Percentiles rank a stretch among this genome's conserved stretches.
Evolutionary conservation across 495 filamentous ascomycete species (phyloP).

Genomic region (Penicillium daleae): DNA sequence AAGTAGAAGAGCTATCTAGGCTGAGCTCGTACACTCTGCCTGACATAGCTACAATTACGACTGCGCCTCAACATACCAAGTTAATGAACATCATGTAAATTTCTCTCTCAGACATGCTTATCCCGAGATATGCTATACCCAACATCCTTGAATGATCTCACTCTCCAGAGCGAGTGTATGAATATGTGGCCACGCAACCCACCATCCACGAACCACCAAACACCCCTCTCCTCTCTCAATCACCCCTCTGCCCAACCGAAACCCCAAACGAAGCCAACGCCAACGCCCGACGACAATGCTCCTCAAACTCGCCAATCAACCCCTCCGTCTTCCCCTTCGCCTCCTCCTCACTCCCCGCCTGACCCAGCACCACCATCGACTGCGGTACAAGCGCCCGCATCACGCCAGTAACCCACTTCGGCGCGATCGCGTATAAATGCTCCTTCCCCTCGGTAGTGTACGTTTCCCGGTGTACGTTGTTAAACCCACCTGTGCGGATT

Average conservation of each 20-base stretch:
- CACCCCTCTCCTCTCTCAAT: slow-evolving; percentile 1
- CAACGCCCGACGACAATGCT: slow-evolving; percentile 16
- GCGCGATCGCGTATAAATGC: slow-evolving; percentile 14
- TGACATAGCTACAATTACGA: too few relatives aligned
- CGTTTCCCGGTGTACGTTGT: slow-evolving; percentile 12
- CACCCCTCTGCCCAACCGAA: slow-evolving; percentile 23
- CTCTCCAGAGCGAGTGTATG: neutral
- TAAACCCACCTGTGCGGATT: slow-evolving; percentile 8
- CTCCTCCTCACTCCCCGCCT: slow-evolving; percentile 16
- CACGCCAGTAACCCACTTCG: slow-evolving; percentile 23
- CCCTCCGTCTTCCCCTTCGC: slow-evolving; percentile 25
- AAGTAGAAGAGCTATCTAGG: too few relatives aligned
- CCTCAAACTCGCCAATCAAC: slow-evolving; percentile 25
- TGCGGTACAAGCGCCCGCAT: slow-evolving; percentile 22
- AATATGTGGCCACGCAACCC: neutral
- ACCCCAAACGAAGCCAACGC: slow-evolving; percentile 28
- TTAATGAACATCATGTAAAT: too few relatives aligned
- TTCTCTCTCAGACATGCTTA: neutral
- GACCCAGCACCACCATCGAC: slow-evolving; percentile 22
- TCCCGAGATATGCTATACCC: neutral
- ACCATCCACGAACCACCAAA: neutral
- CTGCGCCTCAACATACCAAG: too few relatives aligned
- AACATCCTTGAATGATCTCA: neutral
- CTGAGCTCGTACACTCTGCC: too few relatives aligned
- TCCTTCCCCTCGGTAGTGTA: slow-evolving; percentile 22